A percentile compares a stretch with the other conserved stretches of the same genome.
Conservation (phyloP, 345 rosid species). For the Eucalyptus curtisii region DNA sequence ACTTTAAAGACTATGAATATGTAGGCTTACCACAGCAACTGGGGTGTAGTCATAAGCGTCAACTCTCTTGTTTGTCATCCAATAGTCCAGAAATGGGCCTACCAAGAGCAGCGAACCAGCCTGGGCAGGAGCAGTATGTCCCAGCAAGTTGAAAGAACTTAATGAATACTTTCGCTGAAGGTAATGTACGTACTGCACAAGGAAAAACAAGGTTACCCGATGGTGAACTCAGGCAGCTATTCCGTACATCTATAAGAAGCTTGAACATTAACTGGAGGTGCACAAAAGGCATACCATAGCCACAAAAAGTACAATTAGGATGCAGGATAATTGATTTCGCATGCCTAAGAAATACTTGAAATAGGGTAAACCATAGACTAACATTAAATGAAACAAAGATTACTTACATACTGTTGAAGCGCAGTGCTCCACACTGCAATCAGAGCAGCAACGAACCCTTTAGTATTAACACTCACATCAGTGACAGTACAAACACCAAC, state of each 20-base stretch:
- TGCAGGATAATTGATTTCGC: neutral
- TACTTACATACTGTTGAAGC: conserved; percentile 82
- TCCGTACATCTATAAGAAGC: neutral
- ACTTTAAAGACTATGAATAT: neutral
- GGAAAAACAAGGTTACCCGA: neutral
- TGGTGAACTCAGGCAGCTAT: neutral
- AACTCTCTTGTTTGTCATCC: conserved; percentile 76
- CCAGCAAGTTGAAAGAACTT: conserved; percentile 85
- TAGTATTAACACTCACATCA: conserved; percentile 85
- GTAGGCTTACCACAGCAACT: conserved; percentile 50
- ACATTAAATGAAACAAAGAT: neutral
- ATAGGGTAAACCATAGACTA: neutral
- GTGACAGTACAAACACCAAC: conserved; percentile 96
- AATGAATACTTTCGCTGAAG: conserved; percentile 81
- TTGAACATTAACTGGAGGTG: neutral
- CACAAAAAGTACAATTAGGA: neutral
- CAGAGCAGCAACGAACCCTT: conserved; percentile 79
- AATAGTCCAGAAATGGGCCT: conserved; percentile 91
- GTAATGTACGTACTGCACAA: conserved; percentile 86
- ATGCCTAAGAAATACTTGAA: neutral
- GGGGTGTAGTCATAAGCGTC: conserved; percentile 49
- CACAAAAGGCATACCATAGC: neutral
- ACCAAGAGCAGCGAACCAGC: conserved; percentile 70
- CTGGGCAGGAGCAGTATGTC: conserved; percentile 98
- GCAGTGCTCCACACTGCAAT: conserved; percentile 98